These are phyloP conservation scores for Salix udensis DNA, from an alignment of 345 rosid genomes.

Conservation along the genomic window DNA sequence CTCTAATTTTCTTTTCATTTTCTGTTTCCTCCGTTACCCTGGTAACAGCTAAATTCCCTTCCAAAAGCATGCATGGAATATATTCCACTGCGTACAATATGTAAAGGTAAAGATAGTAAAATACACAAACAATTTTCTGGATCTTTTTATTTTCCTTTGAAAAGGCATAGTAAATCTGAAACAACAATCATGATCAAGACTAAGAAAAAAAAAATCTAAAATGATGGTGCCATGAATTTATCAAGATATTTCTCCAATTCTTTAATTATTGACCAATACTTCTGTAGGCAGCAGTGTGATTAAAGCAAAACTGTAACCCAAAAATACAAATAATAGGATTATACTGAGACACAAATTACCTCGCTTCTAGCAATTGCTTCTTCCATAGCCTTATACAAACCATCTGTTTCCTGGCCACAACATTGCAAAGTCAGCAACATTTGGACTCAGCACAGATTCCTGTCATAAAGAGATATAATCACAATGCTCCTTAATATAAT, in stretches of 20 bases:
- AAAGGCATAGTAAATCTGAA: not conserved
- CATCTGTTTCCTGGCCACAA: constrained; percentile 75
- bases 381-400: constrained; percentile 54
- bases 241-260: not conserved
- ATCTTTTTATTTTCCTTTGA: not conserved
- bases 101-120: not conserved
- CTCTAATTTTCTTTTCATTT: not conserved
- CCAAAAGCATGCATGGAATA: not conserved
- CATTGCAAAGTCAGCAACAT: constrained; percentile 76
- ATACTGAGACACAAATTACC: constrained; percentile 36
- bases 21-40: not conserved
- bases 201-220: too few species aligned
- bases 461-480: constrained; percentile 55
- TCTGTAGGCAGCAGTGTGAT: not conserved
- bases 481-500: constrained; percentile 51
- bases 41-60: not conserved
- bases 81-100: not conserved
- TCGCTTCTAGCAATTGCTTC: constrained; percentile 54
- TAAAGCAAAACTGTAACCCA: not conserved
- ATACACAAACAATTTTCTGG: not conserved
- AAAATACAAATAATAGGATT: not conserved
- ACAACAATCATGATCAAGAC: not conserved
- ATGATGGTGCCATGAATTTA: not conserved
- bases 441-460: constrained; percentile 57
- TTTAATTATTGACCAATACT: not conserved